Evolutionary conservation across 1,284 basidiomycete genomes (phyloP).

Genomic region (Puccinia polysora): DNA sequence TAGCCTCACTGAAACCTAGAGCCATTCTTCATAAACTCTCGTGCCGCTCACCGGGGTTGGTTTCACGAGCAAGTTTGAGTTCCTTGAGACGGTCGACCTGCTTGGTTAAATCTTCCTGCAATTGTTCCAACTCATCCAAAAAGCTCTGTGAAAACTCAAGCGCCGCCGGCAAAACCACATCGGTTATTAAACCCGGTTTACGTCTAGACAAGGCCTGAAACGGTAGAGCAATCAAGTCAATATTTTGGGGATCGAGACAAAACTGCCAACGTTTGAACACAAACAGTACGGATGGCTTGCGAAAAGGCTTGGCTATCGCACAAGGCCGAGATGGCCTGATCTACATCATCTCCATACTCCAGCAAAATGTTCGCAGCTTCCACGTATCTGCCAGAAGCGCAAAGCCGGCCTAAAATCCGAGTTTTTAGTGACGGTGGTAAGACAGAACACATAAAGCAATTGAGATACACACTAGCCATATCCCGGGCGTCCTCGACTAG

Average conservation of each 20-base stretch:
- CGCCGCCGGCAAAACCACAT: slow-evolving; percentile 70
- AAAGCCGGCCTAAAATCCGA: slow-evolving; percentile 71
- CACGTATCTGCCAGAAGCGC: slow-evolving; percentile 67
- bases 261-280: too few relatives aligned
- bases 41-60: slow-evolving; percentile 68
- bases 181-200: slow-evolving; percentile 64
- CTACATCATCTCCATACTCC: slow-evolving; percentile 75
- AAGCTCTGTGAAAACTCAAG: slow-evolving; percentile 71
- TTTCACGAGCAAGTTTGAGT: slow-evolving; percentile 67
- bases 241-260: neutral
- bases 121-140: slow-evolving; percentile 75
- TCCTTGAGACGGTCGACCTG: slow-evolving; percentile 75
- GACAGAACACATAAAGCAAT: neutral
- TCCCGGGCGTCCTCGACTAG: slow-evolving; percentile 44
- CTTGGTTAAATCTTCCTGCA: slow-evolving; percentile 79
- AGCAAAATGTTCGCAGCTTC: slow-evolving; percentile 81
- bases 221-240: neutral
- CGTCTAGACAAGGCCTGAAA: slow-evolving; percentile 57
- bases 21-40: neutral
- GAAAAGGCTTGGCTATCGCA: slow-evolving; percentile 76
- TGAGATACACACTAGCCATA: slow-evolving; percentile 58
- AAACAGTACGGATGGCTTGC: slow-evolving; percentile 77
- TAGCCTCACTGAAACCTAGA: neutral
- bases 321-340: slow-evolving; percentile 70
- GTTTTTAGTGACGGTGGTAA: slow-evolving; percentile 1